Evolutionary conservation across 106 monocot genomes (phyloP).

Genomic region (Dactylorhiza incarnata): DNA sequence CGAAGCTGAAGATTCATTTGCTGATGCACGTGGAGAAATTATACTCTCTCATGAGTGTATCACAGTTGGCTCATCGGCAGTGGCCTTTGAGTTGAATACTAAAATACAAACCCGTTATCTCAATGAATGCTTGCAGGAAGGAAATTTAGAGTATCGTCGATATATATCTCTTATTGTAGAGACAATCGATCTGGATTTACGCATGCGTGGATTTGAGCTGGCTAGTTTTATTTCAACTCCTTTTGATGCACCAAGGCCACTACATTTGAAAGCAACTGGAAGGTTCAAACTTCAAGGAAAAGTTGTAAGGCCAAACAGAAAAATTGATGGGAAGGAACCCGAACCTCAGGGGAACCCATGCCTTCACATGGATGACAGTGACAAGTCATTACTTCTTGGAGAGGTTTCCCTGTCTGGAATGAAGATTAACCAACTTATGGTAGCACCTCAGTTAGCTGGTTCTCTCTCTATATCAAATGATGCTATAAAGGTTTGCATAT

Average conservation of each 20-base stretch:
- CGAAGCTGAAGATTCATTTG: constrained; percentile 91
- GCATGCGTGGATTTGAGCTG: constrained; percentile 91
- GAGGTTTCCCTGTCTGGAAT: constrained; percentile 87
- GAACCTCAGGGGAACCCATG: constrained; percentile 5
- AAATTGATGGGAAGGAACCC: constrained; percentile 22
- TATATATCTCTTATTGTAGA: constrained; percentile 59
- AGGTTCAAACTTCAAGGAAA: constrained; percentile 84
- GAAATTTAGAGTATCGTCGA: constrained; percentile 20
- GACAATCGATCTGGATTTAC: constrained; percentile 84
- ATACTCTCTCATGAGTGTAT: constrained; percentile 78
- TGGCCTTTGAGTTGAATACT: constrained; percentile 80
- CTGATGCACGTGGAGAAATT: constrained; percentile 91
- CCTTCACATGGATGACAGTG: constrained; percentile 14
- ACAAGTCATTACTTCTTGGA: constrained; percentile 53
- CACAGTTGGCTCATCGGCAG: constrained; percentile 62
- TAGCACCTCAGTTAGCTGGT: constrained; percentile 87
- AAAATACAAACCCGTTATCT: constrained; percentile 73
- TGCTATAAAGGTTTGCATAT: constrained; percentile 44
- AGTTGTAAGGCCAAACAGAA: constrained; percentile 30
- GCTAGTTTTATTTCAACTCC: constrained; percentile 62
- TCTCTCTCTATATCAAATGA: constrained; percentile 62
- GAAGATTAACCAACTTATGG: constrained; percentile 85
- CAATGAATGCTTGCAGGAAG: constrained; percentile 34
- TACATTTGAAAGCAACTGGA: constrained; percentile 92
- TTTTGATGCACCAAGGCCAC: constrained; percentile 73